Evolutionary conservation across 1,284 basidiomycete genomes (phyloP), one percentile per base, ranked within the genome.

Genomic region (Sparassis latifolia): DNA sequence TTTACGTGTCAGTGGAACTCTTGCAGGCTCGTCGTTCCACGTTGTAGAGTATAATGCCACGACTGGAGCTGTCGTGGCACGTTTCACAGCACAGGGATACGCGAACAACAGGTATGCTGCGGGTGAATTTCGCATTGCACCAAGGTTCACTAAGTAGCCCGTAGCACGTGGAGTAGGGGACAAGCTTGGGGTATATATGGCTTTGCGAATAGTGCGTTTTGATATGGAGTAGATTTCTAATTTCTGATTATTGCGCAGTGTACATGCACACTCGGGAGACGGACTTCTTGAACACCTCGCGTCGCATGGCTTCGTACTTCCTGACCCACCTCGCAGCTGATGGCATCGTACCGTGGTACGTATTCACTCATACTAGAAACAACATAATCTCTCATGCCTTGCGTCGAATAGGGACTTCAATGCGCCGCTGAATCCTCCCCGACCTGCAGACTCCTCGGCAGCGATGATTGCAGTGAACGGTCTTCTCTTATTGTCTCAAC

Each of bases 141-240:
- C 20, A 20, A 20, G 20, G 20, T 20, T 20, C 20, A 20, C 20
- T 20, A 20, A 12, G 48, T 37, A 56, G 33, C 35, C 44, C 35
- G 31, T 48, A 85, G 82, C 61, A 86, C 85, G 7, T 87, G 85
- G 85, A 77, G 78, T 44, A 76, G 85, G 32, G 84, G 84, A 4
- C 80, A 87, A 63, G 76, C 80, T 6, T 86, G 84, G 84, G 84
- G 74, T 5, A 75, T 86, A 33, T 83, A 82, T 58, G 84, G 83
- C 0, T 87, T 79, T 58, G 77, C 82, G 0, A 82, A 81, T 56
- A 83, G 84, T 85, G 57, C 45, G 78, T 66, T 5, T 27, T 9
- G 40, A 44, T 7, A 40, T 38, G 28, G 27, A 35, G 30, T 49
- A 7, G 4, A 10, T 4, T n/a, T 48, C 1, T n/a, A 4, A 33